Conservation (phyloP, 2,329 filamentous ascomycete genomes). For the Penicillium sp. region DNA sequence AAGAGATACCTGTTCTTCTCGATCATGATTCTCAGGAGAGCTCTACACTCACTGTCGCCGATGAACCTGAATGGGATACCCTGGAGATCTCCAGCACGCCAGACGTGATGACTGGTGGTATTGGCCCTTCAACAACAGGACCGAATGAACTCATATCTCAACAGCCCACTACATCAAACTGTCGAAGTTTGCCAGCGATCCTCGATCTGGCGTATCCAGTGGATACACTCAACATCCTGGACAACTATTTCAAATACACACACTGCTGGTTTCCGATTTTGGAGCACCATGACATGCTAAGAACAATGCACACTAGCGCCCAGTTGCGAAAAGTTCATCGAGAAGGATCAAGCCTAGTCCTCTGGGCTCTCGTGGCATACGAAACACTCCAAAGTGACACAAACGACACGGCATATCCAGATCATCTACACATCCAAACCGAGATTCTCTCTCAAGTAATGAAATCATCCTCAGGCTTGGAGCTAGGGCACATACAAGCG, state of each 20-base stretch:
- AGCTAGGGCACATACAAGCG: constrained; percentile 52
- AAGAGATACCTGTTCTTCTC: constrained; percentile 12
- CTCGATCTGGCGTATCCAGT: constrained; percentile 7
- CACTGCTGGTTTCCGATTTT: constrained; percentile 73
- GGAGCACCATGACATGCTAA: constrained; percentile 62
- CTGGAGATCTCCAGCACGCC: constrained; percentile 4
- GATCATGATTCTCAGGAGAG: constrained; percentile 2
- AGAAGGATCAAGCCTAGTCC: constrained; percentile 9
- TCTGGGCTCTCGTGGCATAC: constrained; percentile 57
- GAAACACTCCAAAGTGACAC: constrained; percentile 1
- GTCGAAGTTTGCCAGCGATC: not conserved
- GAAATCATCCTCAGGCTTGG: constrained; percentile 44
- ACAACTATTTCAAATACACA: constrained; percentile 70
- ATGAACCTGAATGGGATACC: constrained; percentile 12
- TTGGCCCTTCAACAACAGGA: not conserved
- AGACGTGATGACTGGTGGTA: not conserved
- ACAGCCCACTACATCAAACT: not conserved
- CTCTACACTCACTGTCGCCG: not conserved
- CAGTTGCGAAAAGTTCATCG: constrained; percentile 3
- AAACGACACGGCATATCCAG: not conserved
- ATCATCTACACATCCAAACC: constrained; percentile 3
- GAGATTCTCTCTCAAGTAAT: constrained; percentile 11
- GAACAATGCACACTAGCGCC: constrained; percentile 46
- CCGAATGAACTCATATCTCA: not conserved
- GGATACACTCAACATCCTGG: constrained; percentile 51